Evolutionary conservation across 352 stramenopile genomes (phyloP).

Genomic region (Phytophthora quininea): DNA sequence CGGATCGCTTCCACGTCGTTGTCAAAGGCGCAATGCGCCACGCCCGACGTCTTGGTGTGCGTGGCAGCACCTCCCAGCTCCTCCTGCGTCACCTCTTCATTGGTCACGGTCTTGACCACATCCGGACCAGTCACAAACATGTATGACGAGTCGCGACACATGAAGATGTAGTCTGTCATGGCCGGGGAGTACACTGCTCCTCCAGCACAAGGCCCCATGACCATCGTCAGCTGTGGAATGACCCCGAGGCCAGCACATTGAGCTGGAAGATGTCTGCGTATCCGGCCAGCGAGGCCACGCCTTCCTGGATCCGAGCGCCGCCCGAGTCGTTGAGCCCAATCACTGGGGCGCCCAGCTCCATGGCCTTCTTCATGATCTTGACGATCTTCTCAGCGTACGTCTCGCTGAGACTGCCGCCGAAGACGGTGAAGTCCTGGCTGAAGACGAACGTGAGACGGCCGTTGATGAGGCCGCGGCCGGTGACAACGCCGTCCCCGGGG

Average conservation of each 20-base stretch:
- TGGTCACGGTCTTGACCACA: slow-evolving; percentile 98
- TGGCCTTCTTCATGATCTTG: slow-evolving; percentile 99
- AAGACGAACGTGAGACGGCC: slow-evolving; percentile 97
- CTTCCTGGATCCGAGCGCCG: slow-evolving; percentile 98
- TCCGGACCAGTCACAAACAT: slow-evolving; percentile 99
- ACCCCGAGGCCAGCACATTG: slow-evolving; percentile 96
- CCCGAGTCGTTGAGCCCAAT: slow-evolving; percentile 99
- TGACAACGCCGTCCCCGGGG: slow-evolving; percentile 97
- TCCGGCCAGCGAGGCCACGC: slow-evolving; percentile 95
- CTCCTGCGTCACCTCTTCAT: slow-evolving; percentile 96
- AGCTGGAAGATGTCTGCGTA: slow-evolving; percentile 99
- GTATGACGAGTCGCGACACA: slow-evolving; percentile 97
- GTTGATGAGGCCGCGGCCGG: slow-evolving; percentile 94
- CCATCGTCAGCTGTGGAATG: slow-evolving; percentile 96
- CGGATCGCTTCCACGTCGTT: slow-evolving; percentile 96
- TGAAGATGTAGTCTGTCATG: slow-evolving; percentile 99
- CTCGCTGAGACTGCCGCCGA: slow-evolving; percentile 95
- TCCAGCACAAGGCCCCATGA: slow-evolving; percentile 98
- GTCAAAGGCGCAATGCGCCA: slow-evolving; percentile 95
- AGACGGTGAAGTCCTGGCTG: slow-evolving; percentile 98
- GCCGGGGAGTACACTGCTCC: slow-evolving; percentile 95
- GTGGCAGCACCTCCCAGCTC: slow-evolving; percentile 94
- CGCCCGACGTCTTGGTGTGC: slow-evolving; percentile 95
- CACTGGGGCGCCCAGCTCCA: slow-evolving; percentile 94
- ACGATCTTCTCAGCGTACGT: slow-evolving; percentile 98